Percentiles rank a stretch among this genome's conserved stretches.
Evolutionary conservation across 352 stramenopile genomes (phyloP).

Genomic region (Phytophthora chlamydospora): DNA sequence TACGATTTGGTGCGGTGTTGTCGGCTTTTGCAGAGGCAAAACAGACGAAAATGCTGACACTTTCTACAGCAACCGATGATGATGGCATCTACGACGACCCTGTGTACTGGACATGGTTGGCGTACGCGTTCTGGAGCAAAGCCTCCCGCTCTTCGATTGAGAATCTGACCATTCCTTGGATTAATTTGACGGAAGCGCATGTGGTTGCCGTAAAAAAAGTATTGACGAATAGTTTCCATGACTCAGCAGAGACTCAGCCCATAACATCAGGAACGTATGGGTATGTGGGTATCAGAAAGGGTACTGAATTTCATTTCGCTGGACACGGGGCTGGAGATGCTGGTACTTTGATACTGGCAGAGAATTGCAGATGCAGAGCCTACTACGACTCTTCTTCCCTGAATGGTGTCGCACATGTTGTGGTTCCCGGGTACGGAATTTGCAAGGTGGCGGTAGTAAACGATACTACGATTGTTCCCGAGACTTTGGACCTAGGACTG

Average conservation of each 20-base stretch:
- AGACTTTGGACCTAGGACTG: too few species aligned
- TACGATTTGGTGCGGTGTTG: neutral
- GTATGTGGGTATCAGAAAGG: neutral
- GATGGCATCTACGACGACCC: neutral
- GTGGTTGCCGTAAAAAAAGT: neutral
- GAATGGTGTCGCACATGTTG: neutral
- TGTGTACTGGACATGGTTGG: conserved; percentile 3
- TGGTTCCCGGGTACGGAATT: conserved; percentile 1
- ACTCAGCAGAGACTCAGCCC: neutral
- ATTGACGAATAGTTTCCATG: neutral
- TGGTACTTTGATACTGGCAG: neutral
- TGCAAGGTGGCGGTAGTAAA: too few species aligned
- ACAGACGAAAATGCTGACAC: neutral
- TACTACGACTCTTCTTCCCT: neutral
- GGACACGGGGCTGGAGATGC: neutral
- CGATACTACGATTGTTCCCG: too few species aligned
- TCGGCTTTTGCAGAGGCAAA: conserved; percentile 1
- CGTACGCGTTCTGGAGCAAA: conserved; percentile 3
- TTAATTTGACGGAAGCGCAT: neutral
- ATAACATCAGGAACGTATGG: neutral
- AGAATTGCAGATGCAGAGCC: conserved; percentile 1
- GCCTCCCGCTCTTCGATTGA: neutral
- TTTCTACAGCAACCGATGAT: neutral
- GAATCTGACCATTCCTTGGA: neutral
- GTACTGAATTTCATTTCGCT: neutral